Percentiles rank a stretch among this genome's conserved stretches.
phyloP scores from a whole-genome alignment of 495 filamentous ascomycete species.

The Baudoinia panamericana region DNA sequence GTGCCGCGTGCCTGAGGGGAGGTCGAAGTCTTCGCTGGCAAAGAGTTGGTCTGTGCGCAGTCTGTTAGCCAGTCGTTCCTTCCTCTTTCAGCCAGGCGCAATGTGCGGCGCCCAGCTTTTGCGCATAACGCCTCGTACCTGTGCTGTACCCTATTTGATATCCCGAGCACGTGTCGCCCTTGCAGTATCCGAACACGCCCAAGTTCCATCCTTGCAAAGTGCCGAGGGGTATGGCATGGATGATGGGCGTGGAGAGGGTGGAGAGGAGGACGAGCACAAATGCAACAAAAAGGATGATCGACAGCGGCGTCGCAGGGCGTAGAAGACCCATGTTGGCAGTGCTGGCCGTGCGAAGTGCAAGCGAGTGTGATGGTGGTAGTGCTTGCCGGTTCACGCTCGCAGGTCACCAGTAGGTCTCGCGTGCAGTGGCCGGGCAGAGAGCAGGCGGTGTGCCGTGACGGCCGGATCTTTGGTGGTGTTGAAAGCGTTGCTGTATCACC shows the following conservation, averaged over 20 bases:
- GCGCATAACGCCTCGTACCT: constrained; percentile 42
- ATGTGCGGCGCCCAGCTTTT: no score
- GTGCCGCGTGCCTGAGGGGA: constrained; percentile 58
- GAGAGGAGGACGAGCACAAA: constrained; percentile 77
- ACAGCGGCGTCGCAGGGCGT: constrained; percentile 85
- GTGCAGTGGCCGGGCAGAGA: no score
- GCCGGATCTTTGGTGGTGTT: no score
- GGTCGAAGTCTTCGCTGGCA: constrained; percentile 51
- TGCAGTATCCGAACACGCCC: constrained; percentile 88
- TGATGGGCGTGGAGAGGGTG: constrained; percentile 85
- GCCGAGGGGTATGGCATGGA: constrained; percentile 71
- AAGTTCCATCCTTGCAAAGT: constrained; percentile 64
- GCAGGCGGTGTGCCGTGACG: no score
- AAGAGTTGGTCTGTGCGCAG: no score
- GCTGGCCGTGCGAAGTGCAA: not conserved
- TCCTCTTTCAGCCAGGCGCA: no score
- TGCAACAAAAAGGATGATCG: constrained; percentile 69
- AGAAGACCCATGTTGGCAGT: constrained; percentile 40
- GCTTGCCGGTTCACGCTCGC: no score
- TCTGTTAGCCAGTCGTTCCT: no score
- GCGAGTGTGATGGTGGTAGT: constrained; percentile 18
- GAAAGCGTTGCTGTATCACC: no score
- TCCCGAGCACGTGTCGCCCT: constrained; percentile 44
- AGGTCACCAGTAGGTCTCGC: no score
- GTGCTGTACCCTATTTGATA: constrained; percentile 76